phyloP scores from a whole-genome alignment of 2,329 filamentous ascomycete genomes.

The Claviceps fusiformis region DNA sequence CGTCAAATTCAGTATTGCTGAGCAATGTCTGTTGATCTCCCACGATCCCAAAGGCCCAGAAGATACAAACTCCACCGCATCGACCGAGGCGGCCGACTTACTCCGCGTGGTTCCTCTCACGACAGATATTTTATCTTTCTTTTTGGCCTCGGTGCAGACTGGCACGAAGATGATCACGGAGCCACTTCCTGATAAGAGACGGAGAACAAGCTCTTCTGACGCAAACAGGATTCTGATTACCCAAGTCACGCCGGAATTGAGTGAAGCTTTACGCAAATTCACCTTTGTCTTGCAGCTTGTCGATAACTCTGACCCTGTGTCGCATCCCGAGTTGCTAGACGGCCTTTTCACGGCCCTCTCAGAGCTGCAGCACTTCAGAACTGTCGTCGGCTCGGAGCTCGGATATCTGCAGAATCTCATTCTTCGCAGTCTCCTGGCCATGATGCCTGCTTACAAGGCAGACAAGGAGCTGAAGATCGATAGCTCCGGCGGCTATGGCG shows the following conservation, averaged over 20 bases:
- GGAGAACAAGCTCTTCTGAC: constrained; percentile 63
- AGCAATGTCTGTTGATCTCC: constrained; percentile 48
- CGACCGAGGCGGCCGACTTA: constrained; percentile 55
- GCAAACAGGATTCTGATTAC: constrained; percentile 44
- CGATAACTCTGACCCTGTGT: constrained; percentile 62
- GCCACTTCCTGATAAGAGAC: constrained; percentile 62
- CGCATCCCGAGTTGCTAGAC: constrained; percentile 63
- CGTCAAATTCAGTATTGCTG: constrained; percentile 43
- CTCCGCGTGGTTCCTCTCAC: constrained; percentile 61
- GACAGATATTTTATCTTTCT: constrained; percentile 55
- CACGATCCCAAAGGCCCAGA: constrained; percentile 28
- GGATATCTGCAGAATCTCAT: constrained; percentile 82
- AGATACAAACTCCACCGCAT: constrained; percentile 21
- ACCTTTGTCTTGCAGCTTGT: constrained; percentile 83
- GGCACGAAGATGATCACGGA: constrained; percentile 60
- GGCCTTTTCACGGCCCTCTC: constrained; percentile 74
- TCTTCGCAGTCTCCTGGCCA: constrained; percentile 66
- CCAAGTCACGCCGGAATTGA: constrained; percentile 51
- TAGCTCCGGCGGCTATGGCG: constrained; percentile 67
- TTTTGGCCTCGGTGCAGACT: constrained; percentile 62
- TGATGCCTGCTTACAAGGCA: constrained; percentile 63
- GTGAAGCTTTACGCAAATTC: constrained; percentile 56
- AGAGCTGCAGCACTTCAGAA: constrained; percentile 73
- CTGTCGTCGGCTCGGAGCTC: constrained; percentile 69
- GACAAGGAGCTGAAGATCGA: constrained; percentile 54